Base-by-base conservation (phyloP, 2,329 filamentous ascomycete genomes). In the Aspergillus chevalieri region DNA sequence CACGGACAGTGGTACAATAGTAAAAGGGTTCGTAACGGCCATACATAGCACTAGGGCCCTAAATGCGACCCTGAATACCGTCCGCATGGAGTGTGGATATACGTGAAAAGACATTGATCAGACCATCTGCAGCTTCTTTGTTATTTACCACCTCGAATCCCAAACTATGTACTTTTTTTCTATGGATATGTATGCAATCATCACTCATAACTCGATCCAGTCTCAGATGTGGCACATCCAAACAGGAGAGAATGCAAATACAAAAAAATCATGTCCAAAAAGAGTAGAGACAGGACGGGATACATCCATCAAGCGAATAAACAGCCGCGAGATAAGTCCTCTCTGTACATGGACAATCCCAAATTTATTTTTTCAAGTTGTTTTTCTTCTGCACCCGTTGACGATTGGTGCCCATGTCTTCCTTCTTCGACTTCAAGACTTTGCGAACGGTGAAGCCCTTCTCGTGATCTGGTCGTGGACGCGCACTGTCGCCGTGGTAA, bases 401-500 rank as follows among this genome's bases (percentile, higher is more conserved):
- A 36, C 62, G 61, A 47, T 67, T 66, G 10, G 51, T 48, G 6
- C 53, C 51, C 19, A 47, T 48, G 51, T 50, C 57, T 42, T 60
- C 57, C 52, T 66, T 68, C 36, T 62, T 52, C 19, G 43, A 14
- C 48, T 63, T 61, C 44, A 68, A 56, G 8, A 66, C 68, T 51
- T 70, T 65, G 46, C 68, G 65, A 28, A 75, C 65, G 5, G 64
- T 49, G 48, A 75, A 75, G 3, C 63, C 65, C 42, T 67, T 57
- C 52, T 74, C 73, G 6, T 63, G 53, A n/a, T 63, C 64, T 1
- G 73, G 73, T n/a, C 74, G 66, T 17, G 53, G 46, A 36, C 65
- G 56, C 10, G 66, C 68, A 54, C 74, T 75, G n/a, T 72, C 66
- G 5, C 74, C 73, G 47, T 74, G 68, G 26, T 69, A 73, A 47